Evolutionary conservation across 768 basidiomycete species (phyloP).

Genomic region (Phylloporus rhodoxanthus): DNA sequence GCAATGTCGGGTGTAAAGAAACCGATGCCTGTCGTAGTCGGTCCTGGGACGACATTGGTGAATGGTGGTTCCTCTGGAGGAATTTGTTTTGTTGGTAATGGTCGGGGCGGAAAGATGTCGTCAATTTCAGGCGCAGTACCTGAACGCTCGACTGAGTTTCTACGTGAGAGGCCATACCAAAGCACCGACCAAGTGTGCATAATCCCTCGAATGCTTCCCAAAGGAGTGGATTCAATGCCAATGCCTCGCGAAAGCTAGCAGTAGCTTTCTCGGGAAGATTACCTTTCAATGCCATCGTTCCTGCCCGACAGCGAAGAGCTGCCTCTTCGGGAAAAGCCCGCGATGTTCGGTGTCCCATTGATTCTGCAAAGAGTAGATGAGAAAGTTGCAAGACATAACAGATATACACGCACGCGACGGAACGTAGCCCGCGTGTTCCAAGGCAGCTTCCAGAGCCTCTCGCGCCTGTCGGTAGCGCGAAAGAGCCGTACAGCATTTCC

Average conservation of each 20-base stretch:
- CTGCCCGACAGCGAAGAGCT: conserved; percentile 69
- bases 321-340: conserved; percentile 66
- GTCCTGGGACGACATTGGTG: conserved; percentile 35
- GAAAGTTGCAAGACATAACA: conserved; percentile 5
- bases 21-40: conserved; percentile 58
- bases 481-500: conserved; percentile 64
- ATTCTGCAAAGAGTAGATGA: conserved; percentile 39
- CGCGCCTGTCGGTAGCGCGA: conserved; percentile 75
- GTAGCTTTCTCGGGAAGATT: conserved; percentile 73
- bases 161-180: conserved; percentile 3
- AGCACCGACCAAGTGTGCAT: conserved; percentile 61
- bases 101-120: conserved; percentile 62
- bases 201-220: conserved; percentile 94
- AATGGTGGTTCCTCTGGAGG: conserved; percentile 47
- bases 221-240: conserved; percentile 68
- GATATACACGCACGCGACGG: conserved; percentile 48
- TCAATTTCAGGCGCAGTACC: conserved; percentile 69
- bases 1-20: conserved; percentile 74
- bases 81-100: conserved; percentile 47
- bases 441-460: conserved; percentile 59
- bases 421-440: conserved; percentile 47
- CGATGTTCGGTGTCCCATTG: conserved; percentile 48
- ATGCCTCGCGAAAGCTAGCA: conserved; percentile 62
- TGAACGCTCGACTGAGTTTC: conserved; percentile 28
- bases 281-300: conserved; percentile 69